Percentiles rank a stretch among this genome's conserved stretches.
These are phyloP conservation scores for Trichoderma semiorbis DNA, from an alignment of 2,329 filamentous ascomycete genomes.

Conservation along the genomic window DNA sequence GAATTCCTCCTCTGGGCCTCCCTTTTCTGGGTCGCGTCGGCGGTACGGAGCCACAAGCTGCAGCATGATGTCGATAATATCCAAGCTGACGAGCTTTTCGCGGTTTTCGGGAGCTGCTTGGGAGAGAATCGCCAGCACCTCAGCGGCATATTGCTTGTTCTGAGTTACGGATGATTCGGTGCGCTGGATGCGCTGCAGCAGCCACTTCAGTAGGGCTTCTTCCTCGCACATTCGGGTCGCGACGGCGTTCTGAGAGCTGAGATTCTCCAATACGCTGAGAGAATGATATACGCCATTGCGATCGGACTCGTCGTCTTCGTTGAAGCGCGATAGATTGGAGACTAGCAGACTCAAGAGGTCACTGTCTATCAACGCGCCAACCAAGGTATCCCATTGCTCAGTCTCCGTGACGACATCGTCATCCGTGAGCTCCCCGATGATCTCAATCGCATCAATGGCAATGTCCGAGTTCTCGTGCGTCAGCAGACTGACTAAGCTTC, in stretches of 20 bases:
- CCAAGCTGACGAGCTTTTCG: constrained; percentile 56
- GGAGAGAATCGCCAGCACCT: constrained; percentile 83
- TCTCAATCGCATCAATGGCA: constrained; percentile 84
- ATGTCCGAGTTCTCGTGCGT: constrained; percentile 98
- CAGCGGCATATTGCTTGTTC: constrained; percentile 93
- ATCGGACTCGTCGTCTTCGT: constrained; percentile 71
- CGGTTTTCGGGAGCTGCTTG: constrained; percentile 70
- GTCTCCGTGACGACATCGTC: constrained; percentile 83
- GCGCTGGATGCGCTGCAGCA: constrained; percentile 68
- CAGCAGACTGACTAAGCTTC: constrained; percentile 73
- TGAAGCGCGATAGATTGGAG: constrained; percentile 73
- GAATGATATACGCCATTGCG: constrained; percentile 83
- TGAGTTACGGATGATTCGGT: constrained; percentile 69
- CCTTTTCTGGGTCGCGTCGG: constrained; percentile 78
- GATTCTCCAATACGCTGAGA: constrained; percentile 77
- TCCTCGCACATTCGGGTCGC: constrained; percentile 71
- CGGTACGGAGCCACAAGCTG: constrained; percentile 83
- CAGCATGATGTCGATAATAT: constrained; percentile 75
- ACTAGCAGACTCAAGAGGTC: constrained; percentile 72
- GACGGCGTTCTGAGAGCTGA: constrained; percentile 67
- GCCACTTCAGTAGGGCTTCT: constrained; percentile 68
- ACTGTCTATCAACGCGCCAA: constrained; percentile 62
- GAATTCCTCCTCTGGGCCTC: constrained; percentile 88
- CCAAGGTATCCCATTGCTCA: constrained; percentile 75
- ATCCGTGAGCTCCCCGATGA: constrained; percentile 86